Evolutionary conservation across 345 rosid genomes (phyloP).

Genomic region (Gossypioides kirkii): DNA sequence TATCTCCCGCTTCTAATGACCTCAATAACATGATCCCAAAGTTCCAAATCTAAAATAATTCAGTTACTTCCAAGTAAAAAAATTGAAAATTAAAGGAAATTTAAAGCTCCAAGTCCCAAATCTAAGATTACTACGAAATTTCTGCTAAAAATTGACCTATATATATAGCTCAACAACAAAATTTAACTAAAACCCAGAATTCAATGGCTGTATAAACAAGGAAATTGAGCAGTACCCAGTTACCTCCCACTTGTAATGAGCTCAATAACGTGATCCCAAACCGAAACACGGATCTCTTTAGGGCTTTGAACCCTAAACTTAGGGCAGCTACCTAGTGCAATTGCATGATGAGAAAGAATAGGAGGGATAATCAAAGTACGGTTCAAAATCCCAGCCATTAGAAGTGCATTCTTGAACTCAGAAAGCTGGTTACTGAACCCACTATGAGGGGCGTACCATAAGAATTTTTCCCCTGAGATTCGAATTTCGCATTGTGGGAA

Average conservation of each 20-base stretch:
- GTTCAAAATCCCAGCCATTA: constrained; percentile 69
- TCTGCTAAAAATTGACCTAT: background rate
- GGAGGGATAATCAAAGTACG: constrained; percentile 87
- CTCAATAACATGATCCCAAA: background rate
- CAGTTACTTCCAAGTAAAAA: background rate
- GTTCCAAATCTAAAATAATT: background rate
- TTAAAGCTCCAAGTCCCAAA: background rate
- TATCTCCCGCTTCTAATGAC: background rate
- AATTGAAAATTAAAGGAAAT: background rate
- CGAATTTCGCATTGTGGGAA: constrained; percentile 38
- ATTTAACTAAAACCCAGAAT: background rate
- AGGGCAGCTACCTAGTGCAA: constrained; percentile 93
- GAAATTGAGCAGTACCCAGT: constrained; percentile 5
- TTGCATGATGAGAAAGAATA: constrained; percentile 84
- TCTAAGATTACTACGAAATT: background rate
- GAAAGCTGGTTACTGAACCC: constrained; percentile 95
- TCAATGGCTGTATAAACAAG: background rate
- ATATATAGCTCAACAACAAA: background rate
- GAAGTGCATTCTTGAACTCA: constrained; percentile 73
- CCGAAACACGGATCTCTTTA: constrained; percentile 48
- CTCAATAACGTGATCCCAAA: constrained; percentile 66
- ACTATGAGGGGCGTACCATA: constrained; percentile 85
- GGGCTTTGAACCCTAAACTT: constrained; percentile 74
- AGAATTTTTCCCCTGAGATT: constrained; percentile 39
- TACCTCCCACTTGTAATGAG: constrained; percentile 64